Percentiles rank a stretch among this genome's conserved stretches.
phyloP scores from a whole-genome alignment of 805 yeast genomes.

The Barnettozyma wickerhamii region DNA sequence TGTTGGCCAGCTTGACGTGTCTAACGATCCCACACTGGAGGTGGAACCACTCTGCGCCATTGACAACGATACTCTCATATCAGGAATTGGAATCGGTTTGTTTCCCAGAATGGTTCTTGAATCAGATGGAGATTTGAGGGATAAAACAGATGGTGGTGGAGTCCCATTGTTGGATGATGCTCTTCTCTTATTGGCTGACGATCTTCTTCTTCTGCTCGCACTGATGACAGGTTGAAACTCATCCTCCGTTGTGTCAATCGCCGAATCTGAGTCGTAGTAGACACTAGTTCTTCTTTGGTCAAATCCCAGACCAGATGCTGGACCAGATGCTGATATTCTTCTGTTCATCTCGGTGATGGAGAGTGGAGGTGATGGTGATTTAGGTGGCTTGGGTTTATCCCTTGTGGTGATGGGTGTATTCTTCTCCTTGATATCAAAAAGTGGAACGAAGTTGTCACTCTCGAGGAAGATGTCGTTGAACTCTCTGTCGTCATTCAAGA shows the following conservation, averaged over 20 bases:
- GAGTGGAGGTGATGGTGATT: slow-evolving; percentile 10
- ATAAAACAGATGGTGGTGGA: background rate
- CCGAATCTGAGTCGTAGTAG: slow-evolving; percentile 17
- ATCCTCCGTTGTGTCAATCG: slow-evolving; percentile 26
- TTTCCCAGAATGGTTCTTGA: background rate
- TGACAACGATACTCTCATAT: no score
- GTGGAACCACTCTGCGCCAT: background rate
- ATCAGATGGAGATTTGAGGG: background rate
- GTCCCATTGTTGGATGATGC: slow-evolving; percentile 5
- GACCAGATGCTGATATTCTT: slow-evolving; percentile 3
- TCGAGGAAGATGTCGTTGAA: slow-evolving; percentile 41
- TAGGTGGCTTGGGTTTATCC: slow-evolving; percentile 12
- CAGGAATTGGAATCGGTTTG: slow-evolving; percentile 6
- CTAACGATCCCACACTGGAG: background rate
- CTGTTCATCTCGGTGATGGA: slow-evolving; percentile 1
- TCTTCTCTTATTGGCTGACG: slow-evolving; percentile 23
- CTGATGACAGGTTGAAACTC: slow-evolving; percentile 32
- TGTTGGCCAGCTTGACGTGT: slow-evolving; percentile 6
- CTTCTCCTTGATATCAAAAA: slow-evolving; percentile 29
- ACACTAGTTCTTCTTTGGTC: slow-evolving; percentile 12
- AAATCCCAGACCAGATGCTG: no score
- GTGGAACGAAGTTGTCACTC: slow-evolving; percentile 32
- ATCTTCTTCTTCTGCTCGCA: slow-evolving; percentile 29
- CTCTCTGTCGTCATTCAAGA: slow-evolving; percentile 29
- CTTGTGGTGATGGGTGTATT: slow-evolving; percentile 13